Conservation (phyloP, 495 filamentous ascomycete genomes). For the Pseudevernia furfuracea region DNA sequence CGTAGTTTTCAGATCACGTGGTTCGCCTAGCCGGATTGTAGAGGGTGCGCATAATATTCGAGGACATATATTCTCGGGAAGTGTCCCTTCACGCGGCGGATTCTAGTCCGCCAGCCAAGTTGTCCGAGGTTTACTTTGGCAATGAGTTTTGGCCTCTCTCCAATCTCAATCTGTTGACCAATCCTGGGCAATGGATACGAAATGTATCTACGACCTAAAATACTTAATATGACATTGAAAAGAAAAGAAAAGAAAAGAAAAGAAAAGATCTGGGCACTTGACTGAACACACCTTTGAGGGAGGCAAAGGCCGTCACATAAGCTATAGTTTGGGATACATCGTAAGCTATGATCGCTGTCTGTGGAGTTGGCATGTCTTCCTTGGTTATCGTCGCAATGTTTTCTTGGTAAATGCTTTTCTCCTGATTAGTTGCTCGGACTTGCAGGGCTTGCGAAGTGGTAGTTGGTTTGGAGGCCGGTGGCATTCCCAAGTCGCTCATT, state of each 20-base stretch:
- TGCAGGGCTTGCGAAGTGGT: neutral
- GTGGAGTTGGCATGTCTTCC: neutral
- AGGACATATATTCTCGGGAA: slow-evolving; percentile 6
- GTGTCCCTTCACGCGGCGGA: neutral
- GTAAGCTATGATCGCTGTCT: slow-evolving; percentile 1
- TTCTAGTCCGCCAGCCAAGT: neutral
- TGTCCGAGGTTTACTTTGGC: neutral
- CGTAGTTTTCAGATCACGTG: too few relatives aligned
- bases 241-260: too few relatives aligned
- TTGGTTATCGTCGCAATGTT: neutral
- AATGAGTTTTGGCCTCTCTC: neutral
- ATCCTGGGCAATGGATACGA: neutral
- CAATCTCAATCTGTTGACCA: neutral
- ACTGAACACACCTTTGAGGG: neutral
- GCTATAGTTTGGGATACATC: neutral
- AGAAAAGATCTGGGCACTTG: too few relatives aligned
- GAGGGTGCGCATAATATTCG: neutral
- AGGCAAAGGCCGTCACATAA: neutral
- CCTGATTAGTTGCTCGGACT: neutral
- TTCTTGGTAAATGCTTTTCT: neutral
- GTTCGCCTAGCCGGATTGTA: neutral
- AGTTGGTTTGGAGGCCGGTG: too few relatives aligned
- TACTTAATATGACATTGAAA: too few relatives aligned
- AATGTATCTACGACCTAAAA: neutral
- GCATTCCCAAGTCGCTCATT: too few relatives aligned